Conservation (phyloP, 2,329 filamentous ascomycete genomes). For the Coniochaeta sp. region DNA sequence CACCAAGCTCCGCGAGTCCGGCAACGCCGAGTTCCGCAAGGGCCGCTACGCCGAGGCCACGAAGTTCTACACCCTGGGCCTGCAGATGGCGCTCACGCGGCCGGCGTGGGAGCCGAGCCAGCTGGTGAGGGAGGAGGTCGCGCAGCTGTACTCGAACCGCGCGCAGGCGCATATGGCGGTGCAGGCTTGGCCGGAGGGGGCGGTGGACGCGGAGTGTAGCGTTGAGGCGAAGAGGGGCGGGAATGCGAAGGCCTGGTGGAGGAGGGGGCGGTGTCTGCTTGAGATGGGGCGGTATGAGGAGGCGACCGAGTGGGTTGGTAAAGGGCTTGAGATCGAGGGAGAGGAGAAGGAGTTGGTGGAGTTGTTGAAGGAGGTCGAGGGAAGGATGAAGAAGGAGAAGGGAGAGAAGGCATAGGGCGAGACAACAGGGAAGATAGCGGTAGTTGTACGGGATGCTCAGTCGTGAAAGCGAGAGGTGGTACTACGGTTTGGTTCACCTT, state of each 20-base stretch:
- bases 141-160: conserved; percentile 73
- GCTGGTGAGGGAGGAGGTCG: conserved; percentile 77
- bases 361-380: conserved; percentile 56
- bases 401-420: conserved; percentile 7
- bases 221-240: conserved; percentile 80
- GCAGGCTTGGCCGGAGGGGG: conserved; percentile 75
- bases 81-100: conserved; percentile 78
- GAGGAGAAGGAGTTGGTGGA: conserved; percentile 56
- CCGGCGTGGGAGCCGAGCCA: conserved; percentile 84
- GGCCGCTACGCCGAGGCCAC: conserved; percentile 66
- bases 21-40: conserved; percentile 78
- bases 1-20: conserved; percentile 81
- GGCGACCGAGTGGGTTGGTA: conserved; percentile 69
- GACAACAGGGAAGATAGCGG: background rate
- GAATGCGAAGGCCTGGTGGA: conserved; percentile 94
- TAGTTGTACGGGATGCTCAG: too few relatives aligned
- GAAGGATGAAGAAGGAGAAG: conserved; percentile 32
- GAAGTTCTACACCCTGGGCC: conserved; percentile 74
- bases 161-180: conserved; percentile 84
- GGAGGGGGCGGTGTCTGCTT: conserved; percentile 71
- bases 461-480: background rate
- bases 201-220: conserved; percentile 80
- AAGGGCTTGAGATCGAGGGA: conserved; percentile 76
- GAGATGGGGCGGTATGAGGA: conserved; percentile 89
- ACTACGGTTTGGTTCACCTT: background rate